These are phyloP conservation scores for Venturia nashicola DNA, from an alignment of 2,329 filamentous ascomycete species.

Conservation along the genomic window DNA sequence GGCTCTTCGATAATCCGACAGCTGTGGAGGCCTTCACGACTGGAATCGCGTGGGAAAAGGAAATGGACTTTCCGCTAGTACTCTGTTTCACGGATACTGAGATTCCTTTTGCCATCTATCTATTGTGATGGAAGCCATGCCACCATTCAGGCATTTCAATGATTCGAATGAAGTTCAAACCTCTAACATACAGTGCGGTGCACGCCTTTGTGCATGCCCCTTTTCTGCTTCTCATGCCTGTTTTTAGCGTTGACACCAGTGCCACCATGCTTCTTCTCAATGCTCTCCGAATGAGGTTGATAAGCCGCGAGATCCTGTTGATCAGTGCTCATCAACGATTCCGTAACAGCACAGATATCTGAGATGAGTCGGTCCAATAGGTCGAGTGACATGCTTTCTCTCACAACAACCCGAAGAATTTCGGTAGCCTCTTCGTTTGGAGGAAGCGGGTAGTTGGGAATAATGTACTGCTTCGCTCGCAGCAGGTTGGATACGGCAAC, in stretches of 20 bases:
- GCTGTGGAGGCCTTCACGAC: not conserved
- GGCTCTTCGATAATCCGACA: not conserved
- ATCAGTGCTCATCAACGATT: slow-evolving; percentile 45
- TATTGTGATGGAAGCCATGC: too few species aligned
- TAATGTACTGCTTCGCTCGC: slow-evolving; percentile 56
- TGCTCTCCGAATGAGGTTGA: slow-evolving; percentile 25
- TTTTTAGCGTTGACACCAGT: not conserved
- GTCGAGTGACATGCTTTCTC: slow-evolving; percentile 58
- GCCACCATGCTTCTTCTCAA: slow-evolving; percentile 29
- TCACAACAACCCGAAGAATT: slow-evolving; percentile 54
- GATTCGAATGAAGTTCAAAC: too few species aligned
- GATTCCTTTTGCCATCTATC: not conserved
- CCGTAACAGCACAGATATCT: slow-evolving; percentile 49
- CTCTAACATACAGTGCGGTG: not conserved
- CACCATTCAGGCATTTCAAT: too few species aligned
- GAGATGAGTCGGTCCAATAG: slow-evolving; percentile 50
- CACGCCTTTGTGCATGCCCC: not conserved
- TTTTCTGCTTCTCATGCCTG: not conserved
- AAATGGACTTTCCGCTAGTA: not conserved
- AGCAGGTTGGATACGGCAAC: slow-evolving; percentile 50
- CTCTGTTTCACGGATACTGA: not conserved
- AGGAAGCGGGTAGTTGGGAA: slow-evolving; percentile 56
- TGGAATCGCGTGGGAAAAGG: not conserved
- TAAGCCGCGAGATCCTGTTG: slow-evolving; percentile 38
- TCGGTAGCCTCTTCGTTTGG: slow-evolving; percentile 49